Percentiles rank a stretch among this genome's conserved stretches.
Conservation (phyloP, 2,329 filamentous ascomycete genomes). For the Grosmannia penicillata region DNA sequence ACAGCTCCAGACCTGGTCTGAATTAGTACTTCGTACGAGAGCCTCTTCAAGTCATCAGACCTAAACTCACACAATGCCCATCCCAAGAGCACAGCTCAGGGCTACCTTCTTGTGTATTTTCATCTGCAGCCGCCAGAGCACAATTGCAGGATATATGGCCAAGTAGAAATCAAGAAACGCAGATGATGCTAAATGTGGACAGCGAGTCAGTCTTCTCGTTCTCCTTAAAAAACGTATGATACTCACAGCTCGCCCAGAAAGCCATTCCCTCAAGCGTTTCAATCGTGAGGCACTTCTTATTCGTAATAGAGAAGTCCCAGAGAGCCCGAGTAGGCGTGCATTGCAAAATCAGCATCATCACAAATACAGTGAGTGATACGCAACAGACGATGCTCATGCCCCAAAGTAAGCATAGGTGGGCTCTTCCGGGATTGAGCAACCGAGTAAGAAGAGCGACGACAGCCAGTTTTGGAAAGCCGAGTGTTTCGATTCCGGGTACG, state of each 20-base stretch:
- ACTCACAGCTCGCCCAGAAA: constrained; percentile 1
- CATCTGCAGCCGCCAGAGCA: not conserved
- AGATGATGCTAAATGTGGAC: not conserved
- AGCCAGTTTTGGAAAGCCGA: not conserved
- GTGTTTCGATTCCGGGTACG: not conserved
- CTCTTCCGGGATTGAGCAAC: not conserved
- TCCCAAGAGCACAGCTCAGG: not conserved
- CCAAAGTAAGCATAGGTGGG: not conserved
- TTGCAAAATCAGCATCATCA: not conserved
- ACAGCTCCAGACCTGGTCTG: not conserved
- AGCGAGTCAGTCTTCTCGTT: not conserved
- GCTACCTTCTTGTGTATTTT: not conserved
- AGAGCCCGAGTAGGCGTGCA: not conserved
- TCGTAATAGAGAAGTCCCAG: not conserved
- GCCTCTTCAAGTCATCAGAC: not conserved
- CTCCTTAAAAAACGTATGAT: not conserved
- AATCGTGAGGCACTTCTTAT: not conserved
- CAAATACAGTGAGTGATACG: not conserved
- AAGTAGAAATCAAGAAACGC: constrained; percentile 1
- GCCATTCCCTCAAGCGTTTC: not conserved
- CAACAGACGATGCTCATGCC: not conserved
- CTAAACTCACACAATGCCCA: not conserved
- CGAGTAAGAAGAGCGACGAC: not conserved
- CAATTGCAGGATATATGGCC: not conserved
- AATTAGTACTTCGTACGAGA: not conserved